phyloP scores from a whole-genome alignment of 345 rosid genomes.

The Euphorbia lathyris region DNA sequence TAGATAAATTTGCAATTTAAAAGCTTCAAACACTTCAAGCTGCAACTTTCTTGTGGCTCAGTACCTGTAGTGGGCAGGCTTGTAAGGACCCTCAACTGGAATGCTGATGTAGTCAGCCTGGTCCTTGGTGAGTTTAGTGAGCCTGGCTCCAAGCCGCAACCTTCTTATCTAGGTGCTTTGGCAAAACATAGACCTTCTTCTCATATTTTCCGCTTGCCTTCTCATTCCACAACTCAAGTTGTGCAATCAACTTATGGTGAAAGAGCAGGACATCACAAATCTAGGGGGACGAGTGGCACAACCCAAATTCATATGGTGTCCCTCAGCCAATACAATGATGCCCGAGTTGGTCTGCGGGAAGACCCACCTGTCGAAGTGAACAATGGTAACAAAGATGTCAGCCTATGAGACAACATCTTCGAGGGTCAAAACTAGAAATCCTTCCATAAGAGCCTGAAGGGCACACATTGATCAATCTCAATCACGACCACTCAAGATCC shows the following conservation, averaged over 20 bases:
- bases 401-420: constrained; percentile 67
- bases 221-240: constrained; percentile 94
- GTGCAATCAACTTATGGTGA: constrained; percentile 98
- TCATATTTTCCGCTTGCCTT: constrained; percentile 70
- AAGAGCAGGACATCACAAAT: constrained; percentile 97
- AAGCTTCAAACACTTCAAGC: no score
- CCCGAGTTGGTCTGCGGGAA: constrained; percentile 78
- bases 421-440: constrained; percentile 69
- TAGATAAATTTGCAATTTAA: no score
- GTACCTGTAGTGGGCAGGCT: constrained; percentile 94
- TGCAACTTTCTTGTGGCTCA: constrained; percentile 29
- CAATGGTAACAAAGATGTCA: constrained; percentile 88
- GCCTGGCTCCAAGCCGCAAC: constrained; percentile 90
- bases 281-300: constrained; percentile 97
- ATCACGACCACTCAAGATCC: constrained; percentile 90
- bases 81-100: constrained; percentile 91
- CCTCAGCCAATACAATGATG: constrained; percentile 83
- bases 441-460: constrained; percentile 92
- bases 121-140: constrained; percentile 73
- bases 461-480: constrained; percentile 96
- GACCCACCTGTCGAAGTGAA: constrained; percentile 97
- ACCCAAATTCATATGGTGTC: constrained; percentile 93
- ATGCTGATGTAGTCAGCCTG: constrained; percentile 87
- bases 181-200: constrained; percentile 92
- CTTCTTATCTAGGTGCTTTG: constrained; percentile 96